Base-by-base conservation (phyloP, 148 eudicot genomes). In the Rhododendron vialii region DNA sequence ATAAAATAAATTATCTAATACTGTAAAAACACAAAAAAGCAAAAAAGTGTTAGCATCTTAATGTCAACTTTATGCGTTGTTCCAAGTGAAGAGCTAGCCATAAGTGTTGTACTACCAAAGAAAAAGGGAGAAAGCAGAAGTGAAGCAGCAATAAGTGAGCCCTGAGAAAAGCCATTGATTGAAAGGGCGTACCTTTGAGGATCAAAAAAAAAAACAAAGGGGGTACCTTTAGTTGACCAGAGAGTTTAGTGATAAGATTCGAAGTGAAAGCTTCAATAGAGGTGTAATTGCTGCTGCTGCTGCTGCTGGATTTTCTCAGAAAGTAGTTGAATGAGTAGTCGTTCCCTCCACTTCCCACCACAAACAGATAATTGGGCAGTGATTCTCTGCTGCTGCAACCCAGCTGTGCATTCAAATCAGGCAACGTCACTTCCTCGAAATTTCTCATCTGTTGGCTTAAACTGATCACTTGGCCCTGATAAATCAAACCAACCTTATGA, bases 281-380 rank as follows among this genome's bases (percentile, higher is more conserved):
- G 78, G n/a, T 14, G 45, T 41, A 41, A 41, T 88, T 80, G 28
- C 0, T 85, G 30, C 6, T 5, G 47, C 6, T 5, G 47, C 6
- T 8, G 59, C 3, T 85, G 24, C 2, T 14, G 69, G 89, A 47
- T 8, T 15, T 36, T 13, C 82, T 67, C 71, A 86, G 14, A 43
- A 90, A 90, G 43, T 85, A 90, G 78, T 89, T 90, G 41, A 88
- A 45, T 51, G 90, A 57, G 81, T 88, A 90, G 74, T 90, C 92
- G 78, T 90, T 90, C 36, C 89, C 90, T 35, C 90, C 92, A 48
- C 77, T 89, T 83, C 92, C 90, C 59, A 90, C 87, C 82, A 89
- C 89, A 86, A 90, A 87, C 76, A 90, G 17, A 69, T 83, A 90
- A 13, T 81, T 22, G 36, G 89, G 45, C n/a, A 90, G 78, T 14